A percentile compares a stretch with the other conserved stretches of the same genome.
Conservation (phyloP, 129 eudicot genomes). For the Tagetes erecta region DNA sequence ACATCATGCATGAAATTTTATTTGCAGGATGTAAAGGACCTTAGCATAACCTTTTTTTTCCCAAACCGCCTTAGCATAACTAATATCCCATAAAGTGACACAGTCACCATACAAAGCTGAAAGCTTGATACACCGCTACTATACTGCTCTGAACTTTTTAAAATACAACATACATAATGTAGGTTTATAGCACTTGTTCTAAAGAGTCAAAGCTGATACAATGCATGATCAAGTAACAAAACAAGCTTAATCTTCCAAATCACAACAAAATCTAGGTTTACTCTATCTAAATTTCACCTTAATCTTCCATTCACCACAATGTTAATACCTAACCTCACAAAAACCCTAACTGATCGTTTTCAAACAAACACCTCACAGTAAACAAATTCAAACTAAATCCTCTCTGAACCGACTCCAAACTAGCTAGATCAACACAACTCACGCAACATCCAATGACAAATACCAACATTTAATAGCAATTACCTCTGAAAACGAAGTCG, state of each 20-base stretch:
- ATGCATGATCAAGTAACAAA: conserved; percentile 4
- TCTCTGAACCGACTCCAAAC: conserved; percentile 1
- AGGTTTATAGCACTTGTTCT: not conserved
- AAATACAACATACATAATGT: not conserved
- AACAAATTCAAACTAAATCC: conserved; percentile 22
- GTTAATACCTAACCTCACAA: conserved; percentile 26
- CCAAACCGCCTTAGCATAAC: not conserved
- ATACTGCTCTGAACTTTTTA: not conserved
- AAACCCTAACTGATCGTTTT: conserved; percentile 27
- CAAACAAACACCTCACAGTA: not conserved
- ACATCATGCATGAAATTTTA: not conserved
- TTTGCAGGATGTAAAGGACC: conserved; percentile 6
- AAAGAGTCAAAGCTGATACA: not conserved
- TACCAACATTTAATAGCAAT: not conserved
- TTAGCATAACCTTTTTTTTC: not conserved
- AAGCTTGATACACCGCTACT: conserved; percentile 16
- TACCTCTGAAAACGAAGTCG: conserved; percentile 63
- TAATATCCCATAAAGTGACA: not conserved
- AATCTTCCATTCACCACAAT: not conserved
- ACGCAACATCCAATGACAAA: not conserved
- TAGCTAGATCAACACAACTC: conserved; percentile 10
- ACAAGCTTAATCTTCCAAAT: not conserved
- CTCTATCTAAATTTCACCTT: conserved; percentile 6
- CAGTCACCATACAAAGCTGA: not conserved
- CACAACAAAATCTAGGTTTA: not conserved